Evolutionary conservation across 2,329 filamentous ascomycete species (phyloP), one percentile per base, ranked within the genome.

Genomic region (Aspergillus clavatus): DNA sequence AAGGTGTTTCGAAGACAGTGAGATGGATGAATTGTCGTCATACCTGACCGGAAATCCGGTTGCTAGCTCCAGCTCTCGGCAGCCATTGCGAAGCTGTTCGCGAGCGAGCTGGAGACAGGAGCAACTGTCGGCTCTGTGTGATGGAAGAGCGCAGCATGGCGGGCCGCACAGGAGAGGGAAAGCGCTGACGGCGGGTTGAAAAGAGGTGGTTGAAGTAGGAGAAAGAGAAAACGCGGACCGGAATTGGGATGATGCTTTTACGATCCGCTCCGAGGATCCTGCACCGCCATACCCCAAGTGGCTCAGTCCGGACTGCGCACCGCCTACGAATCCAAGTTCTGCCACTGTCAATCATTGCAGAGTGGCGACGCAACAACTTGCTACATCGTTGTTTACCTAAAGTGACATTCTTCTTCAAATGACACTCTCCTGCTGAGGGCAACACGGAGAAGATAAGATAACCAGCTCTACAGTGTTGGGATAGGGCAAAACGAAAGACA

Each of bases 81-180:
- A 68, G 65, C 71, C 71, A 74, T 74, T 74, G 72, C 43, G 66
- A 54, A 19, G 58, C 56, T 40, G 59, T 55, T 45, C 61, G 60
- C 52, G 65, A 62, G 51, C 62, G 66, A 62, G 61, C 58, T 46
- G 67, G 57, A 51, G 62, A 62, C 47, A 65, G 61, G 61, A 70
- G 61, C 54, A 70, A 54, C 56, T 66, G 65, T 54, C 70, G 74
- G 62, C 72, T 66, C 54, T 73, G 67, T 54, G 66, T 61, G 66
- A 78, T 68, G 60, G 75, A 75, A 59, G 71, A 72, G 68, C 76
- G 76, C 74, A 79, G 73, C 76, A 79, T 79, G 58, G 61, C 72
- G 70, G 64, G 72, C 74, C 68, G 68, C 66, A 65, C 64, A 61
- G 60, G 62, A 58, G 56, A 56, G 58, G 56, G 56, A 48, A 48